Evolutionary conservation across 768 basidiomycete species (phyloP), one percentile per base, ranked within the genome.

Genomic region (Mycena floridula): DNA sequence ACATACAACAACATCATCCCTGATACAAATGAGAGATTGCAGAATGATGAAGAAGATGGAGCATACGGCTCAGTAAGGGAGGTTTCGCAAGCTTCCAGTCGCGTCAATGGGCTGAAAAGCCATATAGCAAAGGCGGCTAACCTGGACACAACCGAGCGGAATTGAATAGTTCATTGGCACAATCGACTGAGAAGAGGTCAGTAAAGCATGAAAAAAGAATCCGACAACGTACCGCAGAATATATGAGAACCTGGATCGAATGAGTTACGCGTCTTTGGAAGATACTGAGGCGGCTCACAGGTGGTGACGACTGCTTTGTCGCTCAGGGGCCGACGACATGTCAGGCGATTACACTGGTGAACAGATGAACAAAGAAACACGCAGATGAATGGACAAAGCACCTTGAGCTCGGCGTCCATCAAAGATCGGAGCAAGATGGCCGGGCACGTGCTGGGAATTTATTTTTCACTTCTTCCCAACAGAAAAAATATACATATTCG

Each of bases 291-390:
- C 28, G 21, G 43, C 75, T 55, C 51, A 80, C 77, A 79, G 30
- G 77, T 78, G n/a, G 78, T 80, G 49, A 92, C 89, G 9, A 92
- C 89, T 3, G 89, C 89, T 59, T 88, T 90, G 54, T 89, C 89
- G 2, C 69, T 66, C 37, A 92, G 60, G 2, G 72, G 49, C 53
- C 73, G 74, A 45, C 88, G 77, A 60, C 87, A 89, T 15, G 77
- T 84, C 46, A 89, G 69, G n/a, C 81, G 74, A 59, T 89, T 89
- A 57, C 87, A 89, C 53, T n/a, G n/a, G n/a, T n/a, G n/a, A n/a
- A n/a, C n/a, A n/a, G n/a, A n/a, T n/a, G n/a, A n/a, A n/a, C n/a
- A n/a, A n/a, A n/a, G n/a, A n/a, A n/a, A n/a, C n/a, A n/a, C n/a
- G n/a, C n/a, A n/a, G n/a, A n/a, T n/a, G n/a, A n/a, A n/a, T n/a